Evolutionary conservation across 106 monocot species (phyloP).

Genomic region (Phalaenopsis aphrodite): DNA sequence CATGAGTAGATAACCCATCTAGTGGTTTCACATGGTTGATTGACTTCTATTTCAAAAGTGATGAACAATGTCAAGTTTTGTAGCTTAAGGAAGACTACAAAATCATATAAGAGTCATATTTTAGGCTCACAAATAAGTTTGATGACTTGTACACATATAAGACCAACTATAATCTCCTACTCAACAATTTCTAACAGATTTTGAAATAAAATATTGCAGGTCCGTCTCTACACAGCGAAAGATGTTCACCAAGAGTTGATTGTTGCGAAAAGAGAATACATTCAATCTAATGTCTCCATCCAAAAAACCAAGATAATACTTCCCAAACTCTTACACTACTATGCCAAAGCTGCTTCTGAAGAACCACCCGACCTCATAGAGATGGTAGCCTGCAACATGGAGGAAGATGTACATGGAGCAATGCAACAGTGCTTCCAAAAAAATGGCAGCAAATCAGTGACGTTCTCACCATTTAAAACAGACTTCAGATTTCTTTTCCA

Average conservation of each 20-base stretch:
- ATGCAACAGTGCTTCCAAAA: slow-evolving; percentile 21
- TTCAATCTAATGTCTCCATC: slow-evolving; percentile 40
- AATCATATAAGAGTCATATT: too few species aligned
- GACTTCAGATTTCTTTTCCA: slow-evolving; percentile 41
- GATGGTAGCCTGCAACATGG: slow-evolving; percentile 28
- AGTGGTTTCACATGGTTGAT: too few species aligned
- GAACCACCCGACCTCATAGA: slow-evolving; percentile 28
- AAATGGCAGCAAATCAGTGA: slow-evolving; percentile 13
- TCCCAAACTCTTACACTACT: slow-evolving; percentile 46
- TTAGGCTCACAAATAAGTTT: too few species aligned
- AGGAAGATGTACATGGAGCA: slow-evolving; percentile 20
- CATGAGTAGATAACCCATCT: too few species aligned
- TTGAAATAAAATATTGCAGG: slow-evolving; percentile 14
- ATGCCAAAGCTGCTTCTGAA: slow-evolving; percentile 52
- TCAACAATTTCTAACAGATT: too few species aligned
- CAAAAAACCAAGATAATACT: slow-evolving; percentile 35
- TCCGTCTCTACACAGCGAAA: slow-evolving; percentile 41
- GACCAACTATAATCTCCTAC: too few species aligned
- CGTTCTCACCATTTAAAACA: slow-evolving; percentile 28
- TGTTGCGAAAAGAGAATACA: slow-evolving; percentile 38
- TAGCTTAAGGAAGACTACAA: too few species aligned
- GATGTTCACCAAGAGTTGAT: slow-evolving; percentile 34
- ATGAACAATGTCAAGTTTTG: too few species aligned
- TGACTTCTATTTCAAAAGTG: too few species aligned
- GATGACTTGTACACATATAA: too few species aligned